A percentile compares a stretch with the other conserved stretches of the same genome.
These are phyloP conservation scores for Epichloe gansuensis DNA, from an alignment of 2,329 filamentous ascomycete genomes.

Conservation along the genomic window DNA sequence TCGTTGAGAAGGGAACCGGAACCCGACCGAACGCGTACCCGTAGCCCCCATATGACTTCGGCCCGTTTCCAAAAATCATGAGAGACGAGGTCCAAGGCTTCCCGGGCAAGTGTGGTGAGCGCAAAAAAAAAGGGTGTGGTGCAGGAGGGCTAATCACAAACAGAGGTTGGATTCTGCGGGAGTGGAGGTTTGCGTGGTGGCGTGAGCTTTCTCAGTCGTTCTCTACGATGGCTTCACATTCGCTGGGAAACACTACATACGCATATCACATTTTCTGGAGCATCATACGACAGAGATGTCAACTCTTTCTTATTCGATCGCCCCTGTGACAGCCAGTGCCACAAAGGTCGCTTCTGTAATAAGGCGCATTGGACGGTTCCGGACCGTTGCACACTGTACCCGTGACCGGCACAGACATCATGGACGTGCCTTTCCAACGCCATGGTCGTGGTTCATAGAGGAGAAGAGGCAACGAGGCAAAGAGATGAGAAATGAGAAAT, in stretches of 20 bases:
- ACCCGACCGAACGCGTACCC: too few species aligned
- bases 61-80: too few species aligned
- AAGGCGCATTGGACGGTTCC: constrained; percentile 1
- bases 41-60: too few species aligned
- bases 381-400: neutral
- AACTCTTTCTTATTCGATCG: neutral
- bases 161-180: too few species aligned
- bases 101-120: too few species aligned
- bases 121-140: too few species aligned
- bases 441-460: neutral
- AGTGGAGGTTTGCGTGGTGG: too few species aligned
- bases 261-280: neutral
- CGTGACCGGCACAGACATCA: constrained; percentile 3
- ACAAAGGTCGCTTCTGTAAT: neutral
- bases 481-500: neutral
- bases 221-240: too few species aligned
- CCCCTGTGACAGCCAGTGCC: constrained; percentile 1
- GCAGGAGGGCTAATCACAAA: too few species aligned
- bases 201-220: too few species aligned
- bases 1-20: too few species aligned
- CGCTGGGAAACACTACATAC: neutral
- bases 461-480: neutral
- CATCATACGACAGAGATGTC: neutral
- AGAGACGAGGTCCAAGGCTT: too few species aligned
- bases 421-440: neutral